Base-by-base conservation (phyloP, 208 protist species). In the Naegleria lovaniensis region DNA sequence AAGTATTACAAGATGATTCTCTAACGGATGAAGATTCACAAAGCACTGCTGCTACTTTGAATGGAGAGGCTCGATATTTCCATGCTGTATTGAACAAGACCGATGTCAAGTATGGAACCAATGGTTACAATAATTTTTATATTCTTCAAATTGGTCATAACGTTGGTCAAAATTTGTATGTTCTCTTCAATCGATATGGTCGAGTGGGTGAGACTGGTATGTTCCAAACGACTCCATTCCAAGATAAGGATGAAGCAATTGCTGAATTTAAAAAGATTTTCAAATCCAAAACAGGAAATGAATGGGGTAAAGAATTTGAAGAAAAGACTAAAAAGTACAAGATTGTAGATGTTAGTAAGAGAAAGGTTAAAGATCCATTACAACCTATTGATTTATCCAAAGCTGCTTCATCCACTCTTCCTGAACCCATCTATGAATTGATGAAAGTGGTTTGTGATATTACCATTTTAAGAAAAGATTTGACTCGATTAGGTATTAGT, bases 201-300 rank as follows among this genome's bases (percentile, higher is more conserved):
- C 41, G 91, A 88, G 86, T 91, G 5, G 85, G 91, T 36, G 91
- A 92, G 3, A n/a, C n/a, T 33, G 88, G 88, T 22, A 5, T 52
- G n/a, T 59, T 48, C 29, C 91, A 92, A 75, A 38, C 38, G 19
- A 91, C 91, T 22, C 90, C 91, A 36, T 92, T 92, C 36, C 5
- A 33, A n/a, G 5, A 16, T 48, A 55, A 51, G 38, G 88, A 85
- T 33, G 67, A 84, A 33, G 39, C 13, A 36, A 36, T 91, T 19
- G 7, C 11, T n/a, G 91, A 92, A 86, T 92, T 92, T 48, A 55
- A 43, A 67, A 92, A 91, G 33, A 85, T 92, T 52, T 92, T 91
- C 33, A 90, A 75, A 85, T 79, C 36, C 38, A 92, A 92, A 88
- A 92, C 91, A 41, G 39, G 39, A 13, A 92, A 92, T 86, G 48